Evolutionary conservation across 805 yeast genomes (phyloP).

Genomic region (Pichia nanzhaoensis): DNA sequence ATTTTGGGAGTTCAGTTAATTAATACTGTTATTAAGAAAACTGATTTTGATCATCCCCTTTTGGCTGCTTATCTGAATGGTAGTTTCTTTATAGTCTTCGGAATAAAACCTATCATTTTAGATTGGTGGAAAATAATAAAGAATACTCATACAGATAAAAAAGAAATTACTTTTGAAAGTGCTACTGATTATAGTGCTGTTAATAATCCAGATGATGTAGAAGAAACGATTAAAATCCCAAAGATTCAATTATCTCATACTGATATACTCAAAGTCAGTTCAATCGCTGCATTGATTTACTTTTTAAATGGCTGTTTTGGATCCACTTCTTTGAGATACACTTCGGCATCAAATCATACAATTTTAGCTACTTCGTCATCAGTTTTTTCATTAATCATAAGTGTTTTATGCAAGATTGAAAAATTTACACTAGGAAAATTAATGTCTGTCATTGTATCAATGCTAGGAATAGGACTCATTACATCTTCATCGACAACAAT

Average conservation of each 20-base stretch:
- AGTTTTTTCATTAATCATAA: slow-evolving; percentile 42
- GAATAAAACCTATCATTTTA: slow-evolving; percentile 31
- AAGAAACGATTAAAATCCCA: slow-evolving; percentile 14
- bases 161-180: background rate
- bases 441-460: slow-evolving; percentile 38
- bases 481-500: slow-evolving; percentile 22
- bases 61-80: slow-evolving; percentile 44
- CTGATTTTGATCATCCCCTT: slow-evolving; percentile 42
- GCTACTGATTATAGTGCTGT: background rate
- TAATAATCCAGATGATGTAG: background rate
- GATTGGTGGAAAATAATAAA: background rate
- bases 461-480: slow-evolving; percentile 40
- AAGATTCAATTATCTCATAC: slow-evolving; percentile 16
- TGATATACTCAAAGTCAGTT: slow-evolving; percentile 34
- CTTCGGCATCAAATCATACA: slow-evolving; percentile 48
- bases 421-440: slow-evolving; percentile 35
- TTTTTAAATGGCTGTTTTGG: slow-evolving; percentile 35
- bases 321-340: slow-evolving; percentile 39
- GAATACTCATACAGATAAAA: too few relatives aligned
- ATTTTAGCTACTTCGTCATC: slow-evolving; percentile 46
- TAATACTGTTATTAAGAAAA: slow-evolving; percentile 42
- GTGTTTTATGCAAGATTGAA: slow-evolving; percentile 37
- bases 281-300: slow-evolving; percentile 37
- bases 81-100: slow-evolving; percentile 39
- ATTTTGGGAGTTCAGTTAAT: slow-evolving; percentile 43